A percentile compares a stretch with the other conserved stretches of the same genome.
Conservation (phyloP, 1,284 basidiomycete species). For the Tranzscheliella williamsii region DNA sequence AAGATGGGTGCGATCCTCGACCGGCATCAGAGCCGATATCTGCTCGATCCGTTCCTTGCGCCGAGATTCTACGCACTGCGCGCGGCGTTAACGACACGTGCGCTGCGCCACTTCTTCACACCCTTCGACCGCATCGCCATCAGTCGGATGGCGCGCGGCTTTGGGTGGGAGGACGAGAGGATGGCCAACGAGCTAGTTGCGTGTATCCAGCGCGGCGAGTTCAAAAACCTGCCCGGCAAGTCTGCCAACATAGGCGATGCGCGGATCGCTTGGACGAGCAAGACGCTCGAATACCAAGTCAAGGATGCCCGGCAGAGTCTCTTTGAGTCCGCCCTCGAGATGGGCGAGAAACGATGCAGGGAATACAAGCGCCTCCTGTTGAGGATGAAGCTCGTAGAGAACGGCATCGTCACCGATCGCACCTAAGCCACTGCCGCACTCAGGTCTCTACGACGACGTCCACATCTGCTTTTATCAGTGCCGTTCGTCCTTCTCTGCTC, state of each 20-base stretch:
- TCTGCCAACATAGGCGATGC: conserved; percentile 78
- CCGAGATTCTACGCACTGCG: conserved; percentile 62
- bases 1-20: conserved; percentile 74
- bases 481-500: neutral
- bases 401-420: conserved; percentile 33
- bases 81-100: conserved; percentile 63
- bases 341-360: conserved; percentile 71
- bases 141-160: conserved; percentile 76
- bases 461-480: too few relatives aligned
- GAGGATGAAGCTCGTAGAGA: conserved; percentile 71
- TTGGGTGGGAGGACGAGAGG: conserved; percentile 75
- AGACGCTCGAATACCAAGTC: conserved; percentile 75
- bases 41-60: conserved; percentile 74
- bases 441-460: too few relatives aligned
- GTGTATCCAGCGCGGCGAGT: conserved; percentile 74
- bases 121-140: conserved; percentile 80
- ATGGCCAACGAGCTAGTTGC: conserved; percentile 72
- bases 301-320: conserved; percentile 74
- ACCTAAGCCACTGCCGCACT: too few relatives aligned
- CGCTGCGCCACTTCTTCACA: conserved; percentile 69
- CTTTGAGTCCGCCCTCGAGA: conserved; percentile 73
- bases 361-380: conserved; percentile 75
- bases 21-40: conserved; percentile 70
- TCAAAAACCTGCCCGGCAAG: conserved; percentile 73
- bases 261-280: conserved; percentile 66